Evolutionary conservation across 495 filamentous ascomycete genomes (phyloP).

Genomic region (Hyaloscypha finlandica): DNA sequence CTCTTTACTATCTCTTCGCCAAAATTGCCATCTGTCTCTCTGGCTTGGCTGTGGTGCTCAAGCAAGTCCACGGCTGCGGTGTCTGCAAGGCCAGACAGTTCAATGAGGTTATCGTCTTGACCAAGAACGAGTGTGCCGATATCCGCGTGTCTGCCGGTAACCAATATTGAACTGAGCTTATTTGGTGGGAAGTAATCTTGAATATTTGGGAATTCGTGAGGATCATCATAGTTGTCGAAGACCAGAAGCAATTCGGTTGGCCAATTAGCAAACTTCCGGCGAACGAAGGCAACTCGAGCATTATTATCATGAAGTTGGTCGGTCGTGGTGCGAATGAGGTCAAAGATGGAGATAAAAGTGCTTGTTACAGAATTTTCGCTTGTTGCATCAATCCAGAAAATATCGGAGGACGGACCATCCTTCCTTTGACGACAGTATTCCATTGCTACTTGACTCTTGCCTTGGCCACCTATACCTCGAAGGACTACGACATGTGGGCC

Average conservation of each 20-base stretch:
- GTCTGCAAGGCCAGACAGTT: neutral
- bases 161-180: neutral
- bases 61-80: neutral
- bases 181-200: neutral
- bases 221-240: neutral
- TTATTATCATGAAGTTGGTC: neutral
- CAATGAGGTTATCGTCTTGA: neutral
- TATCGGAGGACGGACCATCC: too few relatives aligned
- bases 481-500: neutral
- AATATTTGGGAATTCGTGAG: neutral
- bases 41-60: neutral
- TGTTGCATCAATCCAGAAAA: neutral
- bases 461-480: slow-evolving; percentile 4
- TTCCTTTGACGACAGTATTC: neutral
- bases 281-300: neutral
- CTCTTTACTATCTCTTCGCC: neutral
- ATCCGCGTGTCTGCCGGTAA: neutral
- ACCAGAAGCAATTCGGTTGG: neutral
- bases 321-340: neutral
- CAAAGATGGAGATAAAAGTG: neutral
- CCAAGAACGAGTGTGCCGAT: neutral
- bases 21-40: neutral
- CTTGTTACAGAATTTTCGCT: neutral
- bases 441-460: neutral
- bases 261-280: neutral